phyloP scores from a whole-genome alignment of 495 filamentous ascomycete genomes.

The Penicillium chermesinum region DNA sequence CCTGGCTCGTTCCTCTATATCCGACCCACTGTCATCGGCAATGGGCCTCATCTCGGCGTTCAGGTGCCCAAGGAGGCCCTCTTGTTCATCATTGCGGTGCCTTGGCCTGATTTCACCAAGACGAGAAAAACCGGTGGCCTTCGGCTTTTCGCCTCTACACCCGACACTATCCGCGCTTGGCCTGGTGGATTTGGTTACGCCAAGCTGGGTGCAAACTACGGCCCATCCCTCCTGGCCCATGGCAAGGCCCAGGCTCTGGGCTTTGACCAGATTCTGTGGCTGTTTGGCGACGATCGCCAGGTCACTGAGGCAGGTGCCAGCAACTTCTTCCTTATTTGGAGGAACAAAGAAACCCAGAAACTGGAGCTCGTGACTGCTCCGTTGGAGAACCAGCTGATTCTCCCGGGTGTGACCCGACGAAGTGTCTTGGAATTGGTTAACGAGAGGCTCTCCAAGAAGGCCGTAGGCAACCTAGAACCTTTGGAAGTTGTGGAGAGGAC shows the following conservation, averaged over 20 bases:
- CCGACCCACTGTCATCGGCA: constrained; percentile 81
- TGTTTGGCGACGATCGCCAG: constrained; percentile 66
- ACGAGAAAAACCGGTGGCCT: constrained; percentile 48
- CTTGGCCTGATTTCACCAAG: constrained; percentile 59
- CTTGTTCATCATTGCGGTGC: constrained; percentile 72
- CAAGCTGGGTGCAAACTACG: constrained; percentile 92
- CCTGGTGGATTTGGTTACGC: constrained; percentile 87
- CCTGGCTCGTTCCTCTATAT: constrained; percentile 66
- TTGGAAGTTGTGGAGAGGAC: constrained; percentile 72
- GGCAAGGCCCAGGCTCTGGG: constrained; percentile 63
- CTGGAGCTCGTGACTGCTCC: constrained; percentile 78
- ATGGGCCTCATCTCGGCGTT: constrained; percentile 71
- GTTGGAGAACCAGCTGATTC: constrained; percentile 72
- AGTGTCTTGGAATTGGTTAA: constrained; percentile 71
- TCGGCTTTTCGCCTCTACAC: constrained; percentile 68
- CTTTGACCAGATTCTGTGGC: constrained; percentile 88
- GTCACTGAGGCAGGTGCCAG: constrained; percentile 90
- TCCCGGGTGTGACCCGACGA: constrained; percentile 77
- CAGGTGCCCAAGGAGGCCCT: constrained; percentile 76
- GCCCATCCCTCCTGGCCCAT: constrained; percentile 71
- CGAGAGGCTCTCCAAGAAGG: constrained; percentile 45
- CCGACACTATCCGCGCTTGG: constrained; percentile 83
- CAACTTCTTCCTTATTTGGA: constrained; percentile 89
- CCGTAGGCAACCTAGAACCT: constrained; percentile 42
- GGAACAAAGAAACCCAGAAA: constrained; percentile 56